Conservation (phyloP, 768 basidiomycete genomes). For the Lactarius pseudohatsudake region DNA sequence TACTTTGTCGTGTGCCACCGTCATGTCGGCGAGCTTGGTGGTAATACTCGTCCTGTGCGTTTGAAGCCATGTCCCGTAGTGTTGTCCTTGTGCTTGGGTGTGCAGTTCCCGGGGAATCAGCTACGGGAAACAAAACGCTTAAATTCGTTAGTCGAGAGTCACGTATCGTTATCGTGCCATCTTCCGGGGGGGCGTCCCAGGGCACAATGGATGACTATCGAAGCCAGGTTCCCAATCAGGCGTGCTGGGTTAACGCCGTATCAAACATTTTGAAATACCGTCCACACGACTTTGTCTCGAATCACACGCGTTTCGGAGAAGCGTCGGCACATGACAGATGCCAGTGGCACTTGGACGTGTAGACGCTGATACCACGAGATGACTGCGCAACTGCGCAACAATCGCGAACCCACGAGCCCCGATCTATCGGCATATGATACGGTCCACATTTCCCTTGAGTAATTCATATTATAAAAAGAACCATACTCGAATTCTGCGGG, state of each 20-base stretch:
- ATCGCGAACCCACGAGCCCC: background rate
- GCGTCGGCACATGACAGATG: background rate
- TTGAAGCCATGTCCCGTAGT: background rate
- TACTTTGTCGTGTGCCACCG: background rate
- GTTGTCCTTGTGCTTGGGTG: background rate
- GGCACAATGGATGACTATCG: constrained; percentile 13
- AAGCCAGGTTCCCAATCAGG: constrained; percentile 6
- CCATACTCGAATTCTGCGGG: background rate
- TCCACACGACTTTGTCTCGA: background rate
- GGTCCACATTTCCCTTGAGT: background rate
- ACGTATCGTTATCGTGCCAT: background rate
- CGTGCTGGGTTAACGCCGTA: background rate
- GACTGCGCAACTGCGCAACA: background rate
- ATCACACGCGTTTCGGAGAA: background rate
- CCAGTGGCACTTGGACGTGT: background rate
- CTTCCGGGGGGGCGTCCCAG: background rate
- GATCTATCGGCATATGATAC: background rate
- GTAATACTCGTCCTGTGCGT: background rate
- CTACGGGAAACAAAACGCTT: background rate
- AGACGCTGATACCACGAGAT: background rate
- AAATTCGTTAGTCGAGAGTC: background rate
- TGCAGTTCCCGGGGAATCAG: constrained; percentile 11
- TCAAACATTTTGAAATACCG: background rate
- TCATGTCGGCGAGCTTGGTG: background rate
- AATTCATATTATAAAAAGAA: background rate